Evolutionary conservation across 768 basidiomycete species (phyloP).

Genomic region (Hygrophoropsis aurantiaca): DNA sequence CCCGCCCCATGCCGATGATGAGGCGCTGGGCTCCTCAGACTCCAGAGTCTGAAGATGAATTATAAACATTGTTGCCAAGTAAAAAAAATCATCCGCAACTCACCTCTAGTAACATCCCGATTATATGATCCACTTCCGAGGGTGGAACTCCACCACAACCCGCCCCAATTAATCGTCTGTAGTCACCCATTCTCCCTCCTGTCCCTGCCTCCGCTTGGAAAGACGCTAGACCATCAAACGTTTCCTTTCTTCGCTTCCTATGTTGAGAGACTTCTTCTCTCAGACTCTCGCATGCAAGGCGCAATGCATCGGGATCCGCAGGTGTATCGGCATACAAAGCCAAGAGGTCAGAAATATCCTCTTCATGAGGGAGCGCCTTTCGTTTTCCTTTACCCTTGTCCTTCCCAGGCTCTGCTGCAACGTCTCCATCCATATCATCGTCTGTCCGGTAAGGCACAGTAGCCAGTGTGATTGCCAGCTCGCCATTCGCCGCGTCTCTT

Average conservation of each 20-base stretch:
- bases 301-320: constrained; percentile 52
- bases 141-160: constrained; percentile 87
- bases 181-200: constrained; percentile 84
- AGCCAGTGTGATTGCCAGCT: constrained; percentile 45
- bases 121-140: constrained; percentile 84
- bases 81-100: constrained; percentile 14
- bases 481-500: constrained; percentile 60
- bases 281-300: constrained; percentile 55
- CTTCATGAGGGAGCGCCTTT: constrained; percentile 45
- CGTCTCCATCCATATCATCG: constrained; percentile 44
- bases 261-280: constrained; percentile 65
- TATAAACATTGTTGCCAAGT: constrained; percentile 3
- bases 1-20: constrained; percentile 42
- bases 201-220: constrained; percentile 92
- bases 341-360: constrained; percentile 66
- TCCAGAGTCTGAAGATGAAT: constrained; percentile 62
- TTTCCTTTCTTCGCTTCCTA: constrained; percentile 64
- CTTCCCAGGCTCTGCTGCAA: constrained; percentile 34
- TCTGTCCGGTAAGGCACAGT: constrained; percentile 48
- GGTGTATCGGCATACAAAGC: constrained; percentile 59
- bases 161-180: constrained; percentile 83
- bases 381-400: constrained; percentile 58
- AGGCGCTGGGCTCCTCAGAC: constrained; percentile 74
- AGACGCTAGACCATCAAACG: constrained; percentile 74
- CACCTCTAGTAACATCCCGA: constrained; percentile 85